Evolutionary conservation across 176 grass and related monocot genomes (phyloP), one percentile per base, ranked within the genome.

Genomic region (Avena insularis): DNA sequence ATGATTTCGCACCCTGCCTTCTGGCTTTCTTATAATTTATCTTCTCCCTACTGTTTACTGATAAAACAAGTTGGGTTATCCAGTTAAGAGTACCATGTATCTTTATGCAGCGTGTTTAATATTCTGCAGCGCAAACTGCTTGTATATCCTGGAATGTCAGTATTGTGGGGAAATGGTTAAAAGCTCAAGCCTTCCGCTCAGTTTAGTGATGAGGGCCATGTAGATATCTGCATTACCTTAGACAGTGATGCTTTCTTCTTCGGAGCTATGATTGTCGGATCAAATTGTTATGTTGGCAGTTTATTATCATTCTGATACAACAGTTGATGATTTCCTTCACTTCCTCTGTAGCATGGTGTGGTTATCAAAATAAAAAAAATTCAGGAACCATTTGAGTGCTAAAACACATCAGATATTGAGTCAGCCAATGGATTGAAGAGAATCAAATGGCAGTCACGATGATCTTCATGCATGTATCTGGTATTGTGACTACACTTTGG

Each of bases 171-270:
- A 65, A 84, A 58, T 8, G 84, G 92, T 87, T 29, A 29, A 92
- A 96, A 92, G 96, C 90, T 70, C 93, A 98, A 91, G 91, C 96
- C 68, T 78, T 98, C 90, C 62, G 93, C 94, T 33, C 92, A 96
- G 79, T 85, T 98, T 79, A 98, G 96, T 71, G 84, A 68, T 48
- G 89, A 94, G 83, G 97, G 94, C 9, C 66, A 85, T 76, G 97
- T 96, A 51, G 94, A 92, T 93, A 94, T 92, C 90, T 98, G 97
- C 79, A 92, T 98, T 49, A 98, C 97, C 60, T 79, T 94, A 10
- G 97, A 98, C 77, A 93, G 94, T 67, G 97, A 98, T 85, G 90
- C 97, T 66, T 98, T 98, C 12, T 7, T 47, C 1, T 9, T 47
- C 7, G 46, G 8, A 47, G 5, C 46, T 9, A 47, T 8, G 46